Evolutionary conservation across 2,329 filamentous ascomycete genomes (phyloP).

Genomic region (Zasmidium angulare): DNA sequence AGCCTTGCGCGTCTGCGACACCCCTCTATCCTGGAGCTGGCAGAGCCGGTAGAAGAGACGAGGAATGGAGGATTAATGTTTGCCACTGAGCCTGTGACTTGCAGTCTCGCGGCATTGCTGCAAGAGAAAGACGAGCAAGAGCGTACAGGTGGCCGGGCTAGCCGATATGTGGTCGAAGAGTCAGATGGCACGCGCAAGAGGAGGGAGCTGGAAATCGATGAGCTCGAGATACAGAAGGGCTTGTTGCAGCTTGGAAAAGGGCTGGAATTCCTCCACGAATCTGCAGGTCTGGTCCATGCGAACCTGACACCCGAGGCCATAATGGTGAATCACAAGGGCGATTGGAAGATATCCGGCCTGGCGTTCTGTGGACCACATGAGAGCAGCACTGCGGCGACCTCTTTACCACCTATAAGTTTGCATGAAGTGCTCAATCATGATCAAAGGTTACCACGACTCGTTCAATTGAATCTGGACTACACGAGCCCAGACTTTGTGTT

Average conservation of each 20-base stretch:
- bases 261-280: conserved; percentile 92
- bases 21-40: conserved; percentile 86
- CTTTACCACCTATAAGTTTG: conserved; percentile 76
- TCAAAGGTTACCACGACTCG: conserved; percentile 73
- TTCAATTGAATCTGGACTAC: conserved; percentile 91
- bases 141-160: conserved; percentile 62
- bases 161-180: conserved; percentile 79
- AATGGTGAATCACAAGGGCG: conserved; percentile 93
- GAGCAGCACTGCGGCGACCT: conserved; percentile 63
- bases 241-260: conserved; percentile 90
- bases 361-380: conserved; percentile 83
- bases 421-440: conserved; percentile 84
- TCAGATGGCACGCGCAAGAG: conserved; percentile 67
- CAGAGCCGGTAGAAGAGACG: conserved; percentile 94
- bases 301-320: conserved; percentile 93
- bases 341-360: conserved; percentile 98
- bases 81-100: conserved; percentile 86
- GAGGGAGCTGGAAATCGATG: conserved; percentile 88
- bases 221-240: conserved; percentile 96
- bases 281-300: conserved; percentile 87
- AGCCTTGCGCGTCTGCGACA: conserved; percentile 85
- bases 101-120: conserved; percentile 78
- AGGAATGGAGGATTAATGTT: conserved; percentile 90
- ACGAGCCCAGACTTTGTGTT: conserved; percentile 92
- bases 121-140: conserved; percentile 90